Percentiles rank a stretch among this genome's conserved stretches.
Evolutionary conservation across 371 early-diverging fungal species (phyloP).

Genomic region (Circinella umbellata): DNA sequence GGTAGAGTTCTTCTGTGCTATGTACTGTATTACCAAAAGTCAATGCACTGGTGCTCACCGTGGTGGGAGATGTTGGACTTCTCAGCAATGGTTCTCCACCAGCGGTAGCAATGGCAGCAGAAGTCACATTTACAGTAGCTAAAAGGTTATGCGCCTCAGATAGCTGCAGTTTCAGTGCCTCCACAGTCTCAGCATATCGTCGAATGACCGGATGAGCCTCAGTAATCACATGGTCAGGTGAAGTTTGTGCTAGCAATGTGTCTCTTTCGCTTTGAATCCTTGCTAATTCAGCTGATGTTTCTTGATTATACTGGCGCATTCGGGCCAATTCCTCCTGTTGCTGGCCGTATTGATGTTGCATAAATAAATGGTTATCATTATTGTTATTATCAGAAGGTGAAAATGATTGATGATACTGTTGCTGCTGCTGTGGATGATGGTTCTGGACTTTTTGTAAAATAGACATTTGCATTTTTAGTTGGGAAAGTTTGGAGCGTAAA

Average conservation of each 20-base stretch:
- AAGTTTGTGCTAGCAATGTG: constrained; percentile 41
- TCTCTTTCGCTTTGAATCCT: constrained; percentile 53
- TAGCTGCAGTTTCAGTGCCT: constrained; percentile 47
- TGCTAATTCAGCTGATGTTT: constrained; percentile 42
- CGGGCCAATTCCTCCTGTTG: constrained; percentile 37
- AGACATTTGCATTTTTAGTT: constrained; percentile 59
- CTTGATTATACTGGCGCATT: constrained; percentile 40
- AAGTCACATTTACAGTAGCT: background rate
- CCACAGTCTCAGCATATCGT: constrained; percentile 43
- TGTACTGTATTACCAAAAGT: constrained; percentile 2
- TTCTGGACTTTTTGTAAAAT: constrained; percentile 28
- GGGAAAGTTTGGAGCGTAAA: constrained; percentile 61
- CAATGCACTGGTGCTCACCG: constrained; percentile 3
- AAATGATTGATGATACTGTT: background rate
- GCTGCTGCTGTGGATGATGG: background rate
- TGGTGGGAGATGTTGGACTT: constrained; percentile 14
- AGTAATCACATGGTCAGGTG: constrained; percentile 16
- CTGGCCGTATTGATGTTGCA: constrained; percentile 7
- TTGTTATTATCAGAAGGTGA: too few relatives aligned
- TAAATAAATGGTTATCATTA: background rate
- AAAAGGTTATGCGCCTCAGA: constrained; percentile 31
- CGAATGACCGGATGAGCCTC: constrained; percentile 49
- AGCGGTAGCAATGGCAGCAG: background rate
- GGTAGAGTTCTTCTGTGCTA: background rate
- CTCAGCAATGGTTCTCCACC: background rate